A percentile compares a stretch with the other conserved stretches of the same genome.
Evolutionary conservation across 371 early-diverging fungal species (phyloP).

Genomic region (Zancudomyces culisetae): DNA sequence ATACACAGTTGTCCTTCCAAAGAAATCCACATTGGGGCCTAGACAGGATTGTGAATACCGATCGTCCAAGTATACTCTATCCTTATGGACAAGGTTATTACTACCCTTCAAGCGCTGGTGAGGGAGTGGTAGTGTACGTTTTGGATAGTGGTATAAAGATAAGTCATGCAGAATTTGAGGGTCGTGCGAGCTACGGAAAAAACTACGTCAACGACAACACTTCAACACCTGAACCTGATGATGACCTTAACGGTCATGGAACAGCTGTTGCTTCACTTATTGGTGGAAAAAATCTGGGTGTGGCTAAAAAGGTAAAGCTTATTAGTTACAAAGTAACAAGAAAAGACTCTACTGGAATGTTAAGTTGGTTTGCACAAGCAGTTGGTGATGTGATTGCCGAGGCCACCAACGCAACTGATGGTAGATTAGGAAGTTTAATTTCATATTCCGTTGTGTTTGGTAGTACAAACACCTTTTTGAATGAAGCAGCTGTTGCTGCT

Average conservation of each 20-base stretch:
- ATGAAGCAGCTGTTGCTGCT: constrained; percentile 45
- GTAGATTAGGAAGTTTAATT: constrained; percentile 63
- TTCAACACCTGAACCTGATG: constrained; percentile 28
- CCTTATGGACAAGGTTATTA: constrained; percentile 38
- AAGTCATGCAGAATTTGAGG: constrained; percentile 71
- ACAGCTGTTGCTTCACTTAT: constrained; percentile 3
- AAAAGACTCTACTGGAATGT: constrained; percentile 62
- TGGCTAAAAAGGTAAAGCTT: constrained; percentile 3
- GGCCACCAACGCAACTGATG: constrained; percentile 23
- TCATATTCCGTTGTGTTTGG: constrained; percentile 93
- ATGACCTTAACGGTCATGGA: constrained; percentile 4
- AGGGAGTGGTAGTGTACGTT: constrained; percentile 68
- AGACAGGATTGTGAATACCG: constrained; percentile 66
- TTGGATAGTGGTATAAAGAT: constrained; percentile 83
- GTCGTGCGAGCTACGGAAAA: constrained; percentile 69
- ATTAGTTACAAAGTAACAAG: constrained; percentile 9
- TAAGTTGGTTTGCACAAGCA: constrained; percentile 55
- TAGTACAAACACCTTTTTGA: constrained; percentile 48
- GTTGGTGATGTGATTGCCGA: constrained; percentile 42
- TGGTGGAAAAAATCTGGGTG: constrained; percentile 1
- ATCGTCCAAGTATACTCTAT: constrained; percentile 3
- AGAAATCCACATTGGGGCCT: constrained; percentile 78
- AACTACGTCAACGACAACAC: constrained; percentile 36
- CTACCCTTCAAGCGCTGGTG: constrained; percentile 55
- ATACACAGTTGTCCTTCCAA: constrained; percentile 21